Evolutionary conservation across 306 rosid species (phyloP).

Genomic region (Betula pendula): DNA sequence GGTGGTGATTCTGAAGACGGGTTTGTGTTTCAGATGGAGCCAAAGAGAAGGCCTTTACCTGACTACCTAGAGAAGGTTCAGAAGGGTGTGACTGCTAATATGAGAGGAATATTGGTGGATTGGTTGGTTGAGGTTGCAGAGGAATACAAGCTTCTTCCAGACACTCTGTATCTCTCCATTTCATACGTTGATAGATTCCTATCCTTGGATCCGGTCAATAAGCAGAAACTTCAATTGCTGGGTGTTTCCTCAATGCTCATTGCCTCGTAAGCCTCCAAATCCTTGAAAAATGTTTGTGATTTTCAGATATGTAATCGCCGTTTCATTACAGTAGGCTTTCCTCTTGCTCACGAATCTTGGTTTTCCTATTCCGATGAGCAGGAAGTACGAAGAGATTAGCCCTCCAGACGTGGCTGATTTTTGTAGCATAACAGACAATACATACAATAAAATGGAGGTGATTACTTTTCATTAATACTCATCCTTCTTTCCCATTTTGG

Average conservation of each 20-base stretch:
- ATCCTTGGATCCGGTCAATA: constrained; percentile 45
- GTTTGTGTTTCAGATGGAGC: constrained; percentile 52
- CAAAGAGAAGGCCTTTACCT: constrained; percentile 59
- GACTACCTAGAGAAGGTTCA: constrained; percentile 68
- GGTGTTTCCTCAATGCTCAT: constrained; percentile 81
- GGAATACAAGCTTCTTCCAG: constrained; percentile 75
- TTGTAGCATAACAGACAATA: constrained; percentile 72
- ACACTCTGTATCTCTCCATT: constrained; percentile 63
- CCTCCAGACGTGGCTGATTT: constrained; percentile 71
- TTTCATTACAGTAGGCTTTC: too few relatives aligned
- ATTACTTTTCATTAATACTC: neutral
- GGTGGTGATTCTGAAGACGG: neutral
- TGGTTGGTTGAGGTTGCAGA: constrained; percentile 96
- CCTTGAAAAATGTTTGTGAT: neutral
- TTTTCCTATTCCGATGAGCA: constrained; percentile 17
- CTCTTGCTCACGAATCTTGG: neutral
- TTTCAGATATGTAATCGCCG: neutral
- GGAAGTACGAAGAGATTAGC: constrained; percentile 87
- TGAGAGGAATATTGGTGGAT: constrained; percentile 82
- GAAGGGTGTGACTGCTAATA: constrained; percentile 63
- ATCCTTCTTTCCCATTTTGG: neutral
- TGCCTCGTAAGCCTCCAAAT: constrained; percentile 67
- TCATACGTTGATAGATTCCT: constrained; percentile 66
- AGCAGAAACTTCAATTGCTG: constrained; percentile 61
- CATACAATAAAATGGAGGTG: constrained; percentile 74